phyloP scores from a whole-genome alignment of 805 yeast genomes.

The Wickerhamiella cacticola region DNA sequence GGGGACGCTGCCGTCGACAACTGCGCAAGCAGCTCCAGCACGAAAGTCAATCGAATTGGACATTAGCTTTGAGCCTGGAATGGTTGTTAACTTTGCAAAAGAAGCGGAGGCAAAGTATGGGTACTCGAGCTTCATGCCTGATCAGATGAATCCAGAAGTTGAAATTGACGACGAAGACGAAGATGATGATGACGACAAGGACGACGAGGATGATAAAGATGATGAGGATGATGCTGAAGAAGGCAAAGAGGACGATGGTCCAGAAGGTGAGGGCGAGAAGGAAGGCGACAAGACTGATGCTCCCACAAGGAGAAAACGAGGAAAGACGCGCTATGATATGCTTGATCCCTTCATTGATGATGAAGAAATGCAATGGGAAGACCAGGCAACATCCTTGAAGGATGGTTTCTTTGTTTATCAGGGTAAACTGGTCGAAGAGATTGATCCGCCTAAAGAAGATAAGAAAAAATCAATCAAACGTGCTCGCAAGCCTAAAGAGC shows the following conservation, averaged over 20 bases:
- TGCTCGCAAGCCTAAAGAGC: slow-evolving; percentile 14
- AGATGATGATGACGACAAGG: slow-evolving; percentile 37
- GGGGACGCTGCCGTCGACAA: neutral
- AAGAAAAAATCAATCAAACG: slow-evolving; percentile 17
- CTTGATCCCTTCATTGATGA: slow-evolving; percentile 97
- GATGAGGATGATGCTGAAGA: slow-evolving; percentile 37
- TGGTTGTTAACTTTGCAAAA: slow-evolving; percentile 25
- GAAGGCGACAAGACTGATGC: slow-evolving; percentile 27
- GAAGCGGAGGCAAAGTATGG: slow-evolving; percentile 79
- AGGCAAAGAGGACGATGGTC: slow-evolving; percentile 26
- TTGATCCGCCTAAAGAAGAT: slow-evolving; percentile 16
- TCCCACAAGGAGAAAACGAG: neutral
- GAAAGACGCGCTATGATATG: slow-evolving; percentile 44
- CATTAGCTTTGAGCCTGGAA: slow-evolving; percentile 3
- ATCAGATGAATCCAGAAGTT: slow-evolving; percentile 43
- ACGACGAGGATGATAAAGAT: slow-evolving; percentile 28
- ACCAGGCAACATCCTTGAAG: slow-evolving; percentile 66
- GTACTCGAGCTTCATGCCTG: slow-evolving; percentile 57
- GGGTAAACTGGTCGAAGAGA: slow-evolving; percentile 62
- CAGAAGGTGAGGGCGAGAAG: slow-evolving; percentile 27
- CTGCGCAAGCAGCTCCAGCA: neutral
- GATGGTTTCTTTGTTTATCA: slow-evolving; percentile 94
- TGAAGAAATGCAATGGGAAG: slow-evolving; percentile 83
- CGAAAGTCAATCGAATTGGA: slow-evolving; percentile 8
- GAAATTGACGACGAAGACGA: slow-evolving; percentile 43